Conservation (phyloP, 306 rosid genomes). For the Vicia faba region DNA sequence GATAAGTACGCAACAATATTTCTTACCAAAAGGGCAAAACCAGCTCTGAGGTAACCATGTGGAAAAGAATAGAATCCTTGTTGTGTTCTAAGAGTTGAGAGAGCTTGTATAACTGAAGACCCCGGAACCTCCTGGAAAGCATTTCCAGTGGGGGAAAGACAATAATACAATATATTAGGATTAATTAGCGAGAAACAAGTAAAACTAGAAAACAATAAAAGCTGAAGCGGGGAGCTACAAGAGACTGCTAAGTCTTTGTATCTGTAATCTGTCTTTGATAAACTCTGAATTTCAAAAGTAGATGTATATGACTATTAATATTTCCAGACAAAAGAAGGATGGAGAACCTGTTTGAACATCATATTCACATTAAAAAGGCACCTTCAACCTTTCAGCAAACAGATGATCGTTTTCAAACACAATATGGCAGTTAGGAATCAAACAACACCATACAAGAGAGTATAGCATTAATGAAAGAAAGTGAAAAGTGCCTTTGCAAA, state of each 20-base stretch:
- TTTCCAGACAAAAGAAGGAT: not conserved
- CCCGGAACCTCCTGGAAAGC: conserved; percentile 79
- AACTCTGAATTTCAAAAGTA: conserved; percentile 15
- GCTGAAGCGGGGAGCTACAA: conserved; percentile 27
- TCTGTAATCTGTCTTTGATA: conserved; percentile 19
- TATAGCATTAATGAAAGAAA: conserved; percentile 26
- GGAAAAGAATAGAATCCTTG: conserved; percentile 73
- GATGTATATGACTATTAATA: not conserved
- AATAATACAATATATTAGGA: conserved; percentile 14
- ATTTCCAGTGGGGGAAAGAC: conserved; percentile 32
- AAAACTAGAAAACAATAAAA: conserved; percentile 13
- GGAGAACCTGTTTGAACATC: conserved; percentile 27
- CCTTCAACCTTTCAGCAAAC: conserved; percentile 16
- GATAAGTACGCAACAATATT: conserved; percentile 27
- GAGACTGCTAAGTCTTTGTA: conserved; percentile 4
- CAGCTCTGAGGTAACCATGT: conserved; percentile 81
- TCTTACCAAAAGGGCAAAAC: conserved; percentile 86
- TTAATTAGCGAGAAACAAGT: not conserved
- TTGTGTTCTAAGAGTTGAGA: conserved; percentile 59
- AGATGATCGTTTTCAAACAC: not conserved
- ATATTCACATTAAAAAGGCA: conserved; percentile 31
- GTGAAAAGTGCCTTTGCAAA: conserved; percentile 1
- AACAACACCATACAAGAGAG: conserved; percentile 20
- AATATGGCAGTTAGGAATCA: conserved; percentile 30
- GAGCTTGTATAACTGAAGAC: conserved; percentile 67